Evolutionary conservation across 768 basidiomycete species (phyloP).

Genomic region (Collybiopsis confluens): DNA sequence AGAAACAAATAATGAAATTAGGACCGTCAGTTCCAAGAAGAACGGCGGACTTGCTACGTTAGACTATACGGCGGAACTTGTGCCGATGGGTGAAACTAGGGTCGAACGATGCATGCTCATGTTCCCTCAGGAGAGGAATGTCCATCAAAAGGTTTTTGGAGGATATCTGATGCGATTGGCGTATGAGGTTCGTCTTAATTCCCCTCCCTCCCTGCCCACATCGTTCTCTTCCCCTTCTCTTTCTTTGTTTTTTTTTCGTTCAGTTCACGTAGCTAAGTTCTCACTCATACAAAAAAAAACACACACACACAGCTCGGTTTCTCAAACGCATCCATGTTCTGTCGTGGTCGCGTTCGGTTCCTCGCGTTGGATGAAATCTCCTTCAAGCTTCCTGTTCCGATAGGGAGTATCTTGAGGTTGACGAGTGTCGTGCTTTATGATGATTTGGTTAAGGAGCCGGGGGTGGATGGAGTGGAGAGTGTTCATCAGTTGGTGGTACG

Average conservation of each 20-base stretch:
- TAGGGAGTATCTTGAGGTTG: slow-evolving; percentile 76
- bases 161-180: slow-evolving; percentile 61
- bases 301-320: slow-evolving; percentile 63
- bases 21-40: neutral
- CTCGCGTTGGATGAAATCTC: slow-evolving; percentile 77
- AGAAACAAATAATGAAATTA: neutral
- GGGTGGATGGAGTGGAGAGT: neutral
- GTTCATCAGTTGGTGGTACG: slow-evolving; percentile 1
- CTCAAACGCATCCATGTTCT: slow-evolving; percentile 67
- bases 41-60: slow-evolving; percentile 5
- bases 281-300: too few species aligned
- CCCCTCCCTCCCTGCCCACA: too few species aligned
- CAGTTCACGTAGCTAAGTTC: too few species aligned
- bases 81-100: slow-evolving; percentile 73
- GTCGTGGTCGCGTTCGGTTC: slow-evolving; percentile 62
- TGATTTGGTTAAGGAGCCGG: neutral
- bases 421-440: slow-evolving; percentile 54
- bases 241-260: neutral
- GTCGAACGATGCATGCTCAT: slow-evolving; percentile 70
- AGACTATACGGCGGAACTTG: slow-evolving; percentile 36
- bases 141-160: slow-evolving; percentile 83
- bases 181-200: slow-evolving; percentile 54
- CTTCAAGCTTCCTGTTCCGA: slow-evolving; percentile 77
- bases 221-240: too few species aligned
- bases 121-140: slow-evolving; percentile 84